Base-by-base conservation (phyloP, 1,284 basidiomycete genomes). In the Puccinia novopanici region DNA sequence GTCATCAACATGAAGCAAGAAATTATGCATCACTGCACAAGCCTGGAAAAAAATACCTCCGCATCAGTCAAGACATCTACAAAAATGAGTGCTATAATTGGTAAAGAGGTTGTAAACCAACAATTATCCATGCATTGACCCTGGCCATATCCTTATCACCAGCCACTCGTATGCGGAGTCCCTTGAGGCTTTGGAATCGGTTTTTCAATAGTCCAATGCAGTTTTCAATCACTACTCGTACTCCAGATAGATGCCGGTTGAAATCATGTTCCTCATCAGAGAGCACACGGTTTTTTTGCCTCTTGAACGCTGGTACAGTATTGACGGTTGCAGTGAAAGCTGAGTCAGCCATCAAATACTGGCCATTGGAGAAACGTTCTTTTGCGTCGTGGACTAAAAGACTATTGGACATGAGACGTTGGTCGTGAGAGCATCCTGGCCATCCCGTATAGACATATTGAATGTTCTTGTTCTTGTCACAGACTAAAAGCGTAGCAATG, bases 261-360 rank as follows among this genome's bases (percentile, higher is more conserved):
- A 59, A 59, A 24, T 10, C n/a, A 59, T 59, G 55, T 59, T 59
- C 15, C 1, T n/a, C n/a, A 12, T n/a, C 3, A 30, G 22, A 24
- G 13, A 59, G 27, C 13, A 30, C 10, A 1, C 12, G n/a, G 55
- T 59, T n/a, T 12, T n/a, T 30, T 30, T n/a, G 3, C n/a, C 27
- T 59, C n/a, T 59, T 59, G 55, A 59, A 59, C 0, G 55, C 55
- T n/a, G 55, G 55, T n/a, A 59, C 55, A 2, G 27, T 30, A 59
- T 22, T 8, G 22, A 24, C 34, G 5, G 63, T 67, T 5, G 63
- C 6, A 8, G 34, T 6, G 34, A 37, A 67, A n/a, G n/a, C 63
- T 5, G 63, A 67, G 34, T 67, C 63, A 10, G 63, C 63, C 30
- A 67, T 10, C n/a, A 67, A 37, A 22, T 67, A 67, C 34, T 67